Evolutionary conservation across 305 asterid species (phyloP), one percentile per base, ranked within the genome.

Genomic region (Caryopteris hybrid): DNA sequence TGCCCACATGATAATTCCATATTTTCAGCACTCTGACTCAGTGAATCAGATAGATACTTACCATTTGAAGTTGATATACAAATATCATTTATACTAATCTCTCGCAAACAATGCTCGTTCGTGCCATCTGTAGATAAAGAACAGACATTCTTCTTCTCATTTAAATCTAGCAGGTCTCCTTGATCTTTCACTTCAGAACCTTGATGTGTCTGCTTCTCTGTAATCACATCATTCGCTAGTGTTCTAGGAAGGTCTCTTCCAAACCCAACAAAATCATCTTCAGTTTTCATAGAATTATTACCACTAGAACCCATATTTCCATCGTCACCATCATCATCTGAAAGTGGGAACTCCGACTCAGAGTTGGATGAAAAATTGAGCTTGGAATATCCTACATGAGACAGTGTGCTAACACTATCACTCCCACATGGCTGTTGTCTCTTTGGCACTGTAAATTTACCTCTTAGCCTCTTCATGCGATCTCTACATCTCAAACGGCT

Each of bases 291-390:
- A 54, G 4, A 45, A 23, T 27, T 52, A 33, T 25, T 66, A 29
- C 61, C 39, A 56, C 42, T 17, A 39, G 58, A 36, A 22, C 33
- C 48, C 60, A 51, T 39, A 45, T 16, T 46, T 22, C 64, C 71
- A 21, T 22, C 65, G 53, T 66, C 84, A 64, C 84, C 85, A 10
- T 83, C 97, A 20, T 85, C 91, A 66, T 78, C 93, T 4, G 92
- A 84, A 63, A 74, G 34, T 25, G 74, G 83, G 64, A 80, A 46
- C 74, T 89, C 93, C 0, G 94, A 87, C 69, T 91, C 98, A 0
- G 95, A 75, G 79, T 86, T 95, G 6, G 96, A 91, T 39, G 81
- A 71, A 54, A 85, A 48, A 75, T 83, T 89, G 56, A 89, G 67
- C 77, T 84, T 84, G 1, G 89, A 70, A 59, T 85, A 91, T 9